phyloP scores from a whole-genome alignment of 768 basidiomycete genomes.

The Cystofilobasidium ferigula region DNA sequence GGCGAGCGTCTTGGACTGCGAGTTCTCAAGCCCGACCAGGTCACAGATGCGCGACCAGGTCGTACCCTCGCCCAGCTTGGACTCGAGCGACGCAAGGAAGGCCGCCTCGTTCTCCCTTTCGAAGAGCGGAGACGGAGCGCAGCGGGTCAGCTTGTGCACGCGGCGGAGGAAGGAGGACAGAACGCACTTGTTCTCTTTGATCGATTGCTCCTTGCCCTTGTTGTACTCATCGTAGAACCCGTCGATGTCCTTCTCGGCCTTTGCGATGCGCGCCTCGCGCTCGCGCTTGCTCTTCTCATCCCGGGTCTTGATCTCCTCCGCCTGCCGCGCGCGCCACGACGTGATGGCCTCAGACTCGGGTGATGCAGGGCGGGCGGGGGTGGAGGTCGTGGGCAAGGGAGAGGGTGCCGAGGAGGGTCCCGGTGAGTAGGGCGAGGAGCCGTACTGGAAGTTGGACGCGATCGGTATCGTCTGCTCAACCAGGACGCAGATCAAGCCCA shows the following conservation, averaged over 20 bases:
- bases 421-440: slow-evolving; percentile 22
- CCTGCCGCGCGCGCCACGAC: slow-evolving; percentile 16
- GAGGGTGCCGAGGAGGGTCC: neutral
- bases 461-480: no score
- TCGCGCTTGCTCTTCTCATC: slow-evolving; percentile 22
- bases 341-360: slow-evolving; percentile 17
- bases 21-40: slow-evolving; percentile 78
- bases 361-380: slow-evolving; percentile 9
- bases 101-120: slow-evolving; percentile 80
- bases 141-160: no score
- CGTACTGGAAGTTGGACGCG: slow-evolving; percentile 15
- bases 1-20: slow-evolving; percentile 90
- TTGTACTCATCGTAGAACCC: slow-evolving; percentile 46
- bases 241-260: slow-evolving; percentile 36
- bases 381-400: neutral
- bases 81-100: slow-evolving; percentile 60
- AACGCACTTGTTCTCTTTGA: slow-evolving; percentile 91
- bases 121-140: neutral
- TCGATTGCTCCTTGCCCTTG: slow-evolving; percentile 74
- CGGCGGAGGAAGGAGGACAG: no score
- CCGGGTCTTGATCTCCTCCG: slow-evolving; percentile 20
- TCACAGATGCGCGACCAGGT: slow-evolving; percentile 93
- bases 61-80: slow-evolving; percentile 72
- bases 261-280: slow-evolving; percentile 14
- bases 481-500: no score